Base-by-base conservation (phyloP, 441 rosid genomes). In the Dalechampia spathulata region DNA sequence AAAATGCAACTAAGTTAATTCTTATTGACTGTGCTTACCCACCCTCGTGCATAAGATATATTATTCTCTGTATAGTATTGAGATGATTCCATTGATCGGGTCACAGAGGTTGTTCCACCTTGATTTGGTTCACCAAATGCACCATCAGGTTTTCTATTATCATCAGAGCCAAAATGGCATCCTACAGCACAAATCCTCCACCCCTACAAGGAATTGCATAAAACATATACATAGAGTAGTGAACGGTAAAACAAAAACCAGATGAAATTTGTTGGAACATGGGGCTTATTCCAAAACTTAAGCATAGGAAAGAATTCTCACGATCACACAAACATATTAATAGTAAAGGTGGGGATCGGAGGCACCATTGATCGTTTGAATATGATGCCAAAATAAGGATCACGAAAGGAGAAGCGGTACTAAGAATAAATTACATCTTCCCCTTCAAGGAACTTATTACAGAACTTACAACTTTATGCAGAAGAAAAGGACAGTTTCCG, bases 51-150 rank as follows among this genome's bases (percentile, higher is more conserved):
- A 41, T 58, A 68, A 61, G 60, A 83, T 60, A 92, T 57, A 77
- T 78, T 64, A 60, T 88, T 92, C 43, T 78, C 78, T 32, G 61
- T 16, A 71, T 83, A 88, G 64, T 92, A 86, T n/a, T 69, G 69
- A 50, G 96, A 72, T 42, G 98, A 84, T 75, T 92, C 98, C 96
- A 92, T 92, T 21, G 96, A 92, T 58, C 88, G 80, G 45, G 70
- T 81, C 49, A 92, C 78, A 62, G 65, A 44, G 48, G 73, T 64
- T 46, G 68, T 64, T 72, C 79, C 83, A 60, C 62, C 50, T 58
- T 53, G 63, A 37, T 69, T 62, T 48, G 69, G 47, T 21, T 61
- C 61, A 36, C 85, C 88, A 70, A 89, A 81, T 36, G 71, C 76
- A 27, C 90, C 96, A 80, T 88, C 98, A 16, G 81, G 74, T 23